Evolutionary conservation across 1,284 basidiomycete genomes (phyloP).

Genomic region (Melanopsichium pennsylvanicum): DNA sequence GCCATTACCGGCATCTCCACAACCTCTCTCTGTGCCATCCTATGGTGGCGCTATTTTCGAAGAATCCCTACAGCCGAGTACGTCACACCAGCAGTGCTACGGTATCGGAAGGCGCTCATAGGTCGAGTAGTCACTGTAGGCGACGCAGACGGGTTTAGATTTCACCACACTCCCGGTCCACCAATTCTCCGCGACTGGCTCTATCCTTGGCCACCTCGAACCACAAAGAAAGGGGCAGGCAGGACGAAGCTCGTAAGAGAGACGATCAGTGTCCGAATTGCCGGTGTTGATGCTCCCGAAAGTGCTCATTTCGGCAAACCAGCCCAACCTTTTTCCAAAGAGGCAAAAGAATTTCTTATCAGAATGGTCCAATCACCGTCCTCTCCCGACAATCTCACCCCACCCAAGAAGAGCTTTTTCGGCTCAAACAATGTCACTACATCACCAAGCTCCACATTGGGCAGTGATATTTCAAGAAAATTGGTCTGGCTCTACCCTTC

Average conservation of each 20-base stretch:
- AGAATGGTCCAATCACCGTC: conserved; percentile 34
- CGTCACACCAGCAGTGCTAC: conserved; percentile 56
- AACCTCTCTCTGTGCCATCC: conserved; percentile 17
- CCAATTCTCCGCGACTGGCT: conserved; percentile 43
- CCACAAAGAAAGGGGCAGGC: conserved; percentile 15
- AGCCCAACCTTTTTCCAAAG: conserved; percentile 62
- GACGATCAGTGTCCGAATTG: conserved; percentile 60
- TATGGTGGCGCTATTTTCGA: conserved; percentile 62
- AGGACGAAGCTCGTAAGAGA: conserved; percentile 23
- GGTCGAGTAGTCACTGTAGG: conserved; percentile 60
- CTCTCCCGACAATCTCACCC: conserved; percentile 27
- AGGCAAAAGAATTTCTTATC: conserved; percentile 56
- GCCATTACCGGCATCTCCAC: conserved; percentile 23
- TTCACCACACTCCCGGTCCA: conserved; percentile 62
- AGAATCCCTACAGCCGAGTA: conserved; percentile 58
- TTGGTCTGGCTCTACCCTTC: conserved; percentile 53
- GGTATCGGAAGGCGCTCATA: conserved; percentile 54
- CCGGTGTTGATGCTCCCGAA: conserved; percentile 64
- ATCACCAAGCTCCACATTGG: background rate
- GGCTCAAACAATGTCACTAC: background rate
- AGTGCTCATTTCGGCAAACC: conserved; percentile 62
- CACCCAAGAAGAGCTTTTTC: conserved; percentile 18
- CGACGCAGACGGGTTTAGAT: conserved; percentile 64
- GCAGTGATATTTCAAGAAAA: conserved; percentile 9
- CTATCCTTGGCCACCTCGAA: conserved; percentile 38